Evolutionary conservation across 441 rosid genomes (phyloP).

Genomic region (Croton laevigatus): DNA sequence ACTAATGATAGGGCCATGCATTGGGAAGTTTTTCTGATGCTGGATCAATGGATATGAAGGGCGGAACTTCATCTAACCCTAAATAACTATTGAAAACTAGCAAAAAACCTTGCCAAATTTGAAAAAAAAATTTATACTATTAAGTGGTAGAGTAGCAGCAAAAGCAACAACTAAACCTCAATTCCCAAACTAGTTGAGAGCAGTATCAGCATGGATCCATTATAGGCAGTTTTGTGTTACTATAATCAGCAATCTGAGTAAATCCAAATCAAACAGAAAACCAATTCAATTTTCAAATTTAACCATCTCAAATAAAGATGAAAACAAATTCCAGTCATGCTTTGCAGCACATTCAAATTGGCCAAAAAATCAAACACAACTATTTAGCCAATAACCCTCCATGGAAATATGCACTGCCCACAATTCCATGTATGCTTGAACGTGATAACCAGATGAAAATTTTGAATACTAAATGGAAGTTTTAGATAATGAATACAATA

Average conservation of each 20-base stretch:
- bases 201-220: too few species aligned
- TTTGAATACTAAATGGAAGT: not conserved
- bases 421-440: not conserved
- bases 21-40: not conserved
- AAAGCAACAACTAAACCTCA: too few species aligned
- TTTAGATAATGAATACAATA: not conserved
- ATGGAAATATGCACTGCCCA: not conserved
- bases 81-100: not conserved
- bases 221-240: not conserved
- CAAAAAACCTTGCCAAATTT: not conserved
- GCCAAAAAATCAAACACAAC: not conserved
- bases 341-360: not conserved
- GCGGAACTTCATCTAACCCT: not conserved
- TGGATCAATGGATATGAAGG: not conserved
- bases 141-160: too few species aligned
- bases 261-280: not conserved
- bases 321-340: not conserved
- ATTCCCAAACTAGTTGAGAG: too few species aligned
- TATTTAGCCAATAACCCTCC: not conserved
- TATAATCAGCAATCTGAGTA: not conserved
- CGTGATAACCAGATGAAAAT: not conserved
- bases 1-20: not conserved
- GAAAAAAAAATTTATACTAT: too few species aligned
- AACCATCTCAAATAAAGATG: not conserved
- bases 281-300: not conserved